Base-by-base conservation (phyloP, 495 filamentous ascomycete species). In the Aspergillus heteromorphus region DNA sequence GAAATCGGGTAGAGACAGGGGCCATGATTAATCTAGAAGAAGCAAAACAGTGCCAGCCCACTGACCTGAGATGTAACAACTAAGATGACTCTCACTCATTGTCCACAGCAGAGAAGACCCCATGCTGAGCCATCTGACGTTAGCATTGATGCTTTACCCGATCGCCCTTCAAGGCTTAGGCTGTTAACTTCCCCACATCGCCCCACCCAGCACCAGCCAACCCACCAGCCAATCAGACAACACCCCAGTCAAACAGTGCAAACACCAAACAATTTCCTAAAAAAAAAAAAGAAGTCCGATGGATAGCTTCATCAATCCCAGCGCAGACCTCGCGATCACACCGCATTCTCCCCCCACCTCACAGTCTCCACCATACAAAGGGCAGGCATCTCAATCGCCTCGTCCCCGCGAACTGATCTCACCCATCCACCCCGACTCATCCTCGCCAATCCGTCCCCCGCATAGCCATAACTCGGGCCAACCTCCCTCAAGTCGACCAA, bases 181-280 rank as follows among this genome's bases (percentile, higher is more conserved):
- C n/a, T n/a, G n/a, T n/a, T n/a, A 17, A 8, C 17, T 36, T 23
- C 29, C 40, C 36, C 53, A 55, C 45, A 42, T 8, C 30, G 31
- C 38, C 49, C 49, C 34, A 51, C 21, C 20, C 14, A 1, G 9
- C 31, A 45, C n/a, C 21, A 27, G 7, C 43, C 49, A 40, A 36
- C 14, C 18, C 40, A 16, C 27, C 21, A 53, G 9, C 14, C 47
- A 48, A 40, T 21, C 40, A 10, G 20, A 27, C 34, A 48, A 27
- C 25, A 42, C 48, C 25, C 1, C 9, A 53, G 45, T 9, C 70
- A 74, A 74, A 73, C 68, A 72, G 48, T 59, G 60, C 65, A 74
- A 72, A 73, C 61, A 57, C 31, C 45, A 36, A 54, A 23, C 11
- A 51, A 50, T 61, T 55, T 56, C 63, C 52, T 49, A 49, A 55